These are phyloP conservation scores for Lanzia echinophila DNA, from an alignment of 2,329 filamentous ascomycete species.

Conservation along the genomic window DNA sequence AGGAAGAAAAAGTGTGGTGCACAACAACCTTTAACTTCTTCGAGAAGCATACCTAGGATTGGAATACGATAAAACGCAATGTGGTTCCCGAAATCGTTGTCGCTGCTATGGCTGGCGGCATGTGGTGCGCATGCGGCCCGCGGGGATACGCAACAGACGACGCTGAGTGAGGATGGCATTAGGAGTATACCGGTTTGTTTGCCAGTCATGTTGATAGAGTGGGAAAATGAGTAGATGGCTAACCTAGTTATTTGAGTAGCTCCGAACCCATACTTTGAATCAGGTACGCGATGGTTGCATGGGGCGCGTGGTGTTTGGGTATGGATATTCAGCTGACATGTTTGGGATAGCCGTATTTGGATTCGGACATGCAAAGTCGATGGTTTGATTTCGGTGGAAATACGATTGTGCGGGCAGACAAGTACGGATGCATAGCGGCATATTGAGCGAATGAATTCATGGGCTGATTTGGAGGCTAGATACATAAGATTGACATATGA, in stretches of 20 bases:
- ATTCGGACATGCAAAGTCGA: slow-evolving; percentile 95
- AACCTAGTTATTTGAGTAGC: slow-evolving; percentile 40
- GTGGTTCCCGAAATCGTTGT: slow-evolving; percentile 26
- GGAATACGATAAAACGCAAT: slow-evolving; percentile 19
- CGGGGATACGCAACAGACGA: slow-evolving; percentile 31
- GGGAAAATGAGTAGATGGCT: background rate
- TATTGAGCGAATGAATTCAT: background rate
- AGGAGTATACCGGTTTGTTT: slow-evolving; percentile 57
- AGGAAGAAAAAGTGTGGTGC: background rate
- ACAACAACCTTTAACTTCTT: too few species aligned
- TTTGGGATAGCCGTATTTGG: slow-evolving; percentile 73
- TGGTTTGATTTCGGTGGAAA: slow-evolving; percentile 99
- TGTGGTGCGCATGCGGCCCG: slow-evolving; percentile 27
- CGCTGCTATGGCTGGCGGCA: slow-evolving; percentile 30
- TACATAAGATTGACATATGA: slow-evolving; percentile 92
- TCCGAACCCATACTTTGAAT: slow-evolving; percentile 79
- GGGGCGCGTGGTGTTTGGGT: background rate
- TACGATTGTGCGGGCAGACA: slow-evolving; percentile 70
- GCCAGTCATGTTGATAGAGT: background rate
- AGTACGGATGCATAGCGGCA: slow-evolving; percentile 41
- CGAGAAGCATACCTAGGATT: slow-evolving; percentile 1
- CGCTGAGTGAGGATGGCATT: slow-evolving; percentile 37
- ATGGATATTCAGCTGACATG: slow-evolving; percentile 10
- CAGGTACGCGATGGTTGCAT: slow-evolving; percentile 49
- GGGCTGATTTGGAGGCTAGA: slow-evolving; percentile 39